A percentile compares a stretch with the other conserved stretches of the same genome.
These are phyloP conservation scores for Echinochloa phyllopogon DNA, from an alignment of 176 grass and related monocot genomes.

Conservation along the genomic window DNA sequence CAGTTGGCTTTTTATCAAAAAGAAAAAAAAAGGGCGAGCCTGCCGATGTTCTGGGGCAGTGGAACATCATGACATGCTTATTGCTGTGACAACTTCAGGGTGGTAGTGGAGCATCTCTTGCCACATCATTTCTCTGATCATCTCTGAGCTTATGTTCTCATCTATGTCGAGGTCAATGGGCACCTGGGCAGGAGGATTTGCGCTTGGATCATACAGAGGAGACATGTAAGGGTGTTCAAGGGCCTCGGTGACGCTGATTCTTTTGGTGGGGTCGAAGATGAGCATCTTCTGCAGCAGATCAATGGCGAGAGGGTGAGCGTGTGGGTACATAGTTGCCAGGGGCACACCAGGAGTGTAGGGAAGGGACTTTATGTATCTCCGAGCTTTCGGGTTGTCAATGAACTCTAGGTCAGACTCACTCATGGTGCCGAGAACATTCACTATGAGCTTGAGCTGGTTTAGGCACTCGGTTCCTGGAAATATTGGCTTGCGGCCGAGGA, in stretches of 20 bases:
- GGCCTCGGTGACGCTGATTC: constrained; percentile 51
- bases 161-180: constrained; percentile 62
- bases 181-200: constrained; percentile 58
- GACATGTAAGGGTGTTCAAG: constrained; percentile 68
- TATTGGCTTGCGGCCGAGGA: constrained; percentile 65
- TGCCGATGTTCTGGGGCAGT: neutral
- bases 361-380: constrained; percentile 62
- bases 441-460: constrained; percentile 66
- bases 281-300: constrained; percentile 68
- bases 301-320: constrained; percentile 59
- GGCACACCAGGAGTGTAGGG: constrained; percentile 58
- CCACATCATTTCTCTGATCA: constrained; percentile 70
- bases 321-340: constrained; percentile 53
- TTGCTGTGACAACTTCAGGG: constrained; percentile 41
- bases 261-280: constrained; percentile 59
- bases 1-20: constrained; percentile 12
- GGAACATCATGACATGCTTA: constrained; percentile 30
- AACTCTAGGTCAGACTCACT: constrained; percentile 62
- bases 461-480: constrained; percentile 62
- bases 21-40: constrained; percentile 17
- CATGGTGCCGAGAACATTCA: constrained; percentile 64
- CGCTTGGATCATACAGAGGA: constrained; percentile 57
- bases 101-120: constrained; percentile 70
- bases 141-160: constrained; percentile 48
- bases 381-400: constrained; percentile 61